phyloP scores from a whole-genome alignment of 2,329 filamentous ascomycete species.

The Colletotrichum sp. region DNA sequence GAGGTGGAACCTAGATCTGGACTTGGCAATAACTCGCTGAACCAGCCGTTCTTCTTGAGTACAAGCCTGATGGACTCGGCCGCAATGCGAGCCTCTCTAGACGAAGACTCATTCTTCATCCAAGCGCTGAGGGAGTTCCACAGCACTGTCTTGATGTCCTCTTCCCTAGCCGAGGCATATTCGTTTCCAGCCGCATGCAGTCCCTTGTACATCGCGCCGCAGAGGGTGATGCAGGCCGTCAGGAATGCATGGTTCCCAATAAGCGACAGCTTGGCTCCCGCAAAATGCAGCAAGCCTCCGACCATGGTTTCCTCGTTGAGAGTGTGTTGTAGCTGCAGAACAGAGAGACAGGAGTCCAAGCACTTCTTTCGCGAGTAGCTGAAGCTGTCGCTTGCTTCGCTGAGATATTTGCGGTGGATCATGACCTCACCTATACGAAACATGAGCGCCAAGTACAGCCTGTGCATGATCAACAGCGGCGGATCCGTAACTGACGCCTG shows the following conservation, averaged over 20 bases:
- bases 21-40: not conserved
- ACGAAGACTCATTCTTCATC: not conserved
- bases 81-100: not conserved
- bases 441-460: constrained; percentile 30
- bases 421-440: constrained; percentile 33
- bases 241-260: constrained; percentile 25
- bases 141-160: not conserved
- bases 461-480: constrained; percentile 27
- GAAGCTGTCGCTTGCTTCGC: constrained; percentile 20
- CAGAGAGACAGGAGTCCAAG: constrained; percentile 27
- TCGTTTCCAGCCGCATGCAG: not conserved
- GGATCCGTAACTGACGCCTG: constrained; percentile 25
- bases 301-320: constrained; percentile 26
- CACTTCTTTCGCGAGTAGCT: constrained; percentile 29
- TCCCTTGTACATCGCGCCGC: not conserved
- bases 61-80: not conserved
- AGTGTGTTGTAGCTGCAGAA: constrained; percentile 27
- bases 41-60: not conserved
- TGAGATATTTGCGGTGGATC: constrained; percentile 32
- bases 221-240: constrained; percentile 26
- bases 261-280: constrained; percentile 25
- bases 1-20: too few species aligned
- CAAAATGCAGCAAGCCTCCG: constrained; percentile 23
- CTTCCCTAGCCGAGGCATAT: not conserved
- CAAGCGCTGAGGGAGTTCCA: not conserved